Evolutionary conservation across 768 basidiomycete genomes (phyloP).

Genomic region (Panaeolus cyanescens): DNA sequence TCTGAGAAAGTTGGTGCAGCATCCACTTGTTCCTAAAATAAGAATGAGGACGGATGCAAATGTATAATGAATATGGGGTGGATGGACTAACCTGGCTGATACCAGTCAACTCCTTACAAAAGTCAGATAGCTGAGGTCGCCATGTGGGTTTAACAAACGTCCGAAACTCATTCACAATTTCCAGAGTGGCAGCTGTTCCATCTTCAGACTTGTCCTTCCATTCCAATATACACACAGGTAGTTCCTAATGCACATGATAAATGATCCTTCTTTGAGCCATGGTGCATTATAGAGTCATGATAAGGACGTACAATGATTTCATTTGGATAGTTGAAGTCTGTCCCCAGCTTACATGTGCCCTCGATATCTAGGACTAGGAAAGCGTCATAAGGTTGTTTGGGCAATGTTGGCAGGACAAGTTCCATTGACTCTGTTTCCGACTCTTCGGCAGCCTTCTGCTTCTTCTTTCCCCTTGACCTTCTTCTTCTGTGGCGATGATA

Average conservation of each 20-base stretch:
- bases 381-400: constrained; percentile 61
- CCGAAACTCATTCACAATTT: constrained; percentile 80
- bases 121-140: constrained; percentile 77
- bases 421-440: background rate
- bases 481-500: background rate
- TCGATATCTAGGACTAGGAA: constrained; percentile 92
- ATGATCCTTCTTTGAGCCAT: constrained; percentile 2
- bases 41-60: background rate
- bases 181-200: constrained; percentile 56
- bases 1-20: constrained; percentile 72
- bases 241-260: constrained; percentile 59
- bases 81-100: constrained; percentile 80
- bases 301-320: constrained; percentile 84
- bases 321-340: constrained; percentile 84
- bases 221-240: constrained; percentile 85
- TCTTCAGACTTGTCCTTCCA: constrained; percentile 70
- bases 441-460: background rate
- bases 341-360: constrained; percentile 73
- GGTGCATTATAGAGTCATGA: constrained; percentile 1
- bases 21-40: constrained; percentile 74
- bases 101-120: constrained; percentile 87
- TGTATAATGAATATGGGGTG: background rate
- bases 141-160: constrained; percentile 88
- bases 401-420: constrained; percentile 12
- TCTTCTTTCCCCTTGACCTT: background rate